Percentiles rank a stretch among this genome's conserved stretches.
Conservation (phyloP, 352 stramenopile species). For the Pythium coloratum region DNA sequence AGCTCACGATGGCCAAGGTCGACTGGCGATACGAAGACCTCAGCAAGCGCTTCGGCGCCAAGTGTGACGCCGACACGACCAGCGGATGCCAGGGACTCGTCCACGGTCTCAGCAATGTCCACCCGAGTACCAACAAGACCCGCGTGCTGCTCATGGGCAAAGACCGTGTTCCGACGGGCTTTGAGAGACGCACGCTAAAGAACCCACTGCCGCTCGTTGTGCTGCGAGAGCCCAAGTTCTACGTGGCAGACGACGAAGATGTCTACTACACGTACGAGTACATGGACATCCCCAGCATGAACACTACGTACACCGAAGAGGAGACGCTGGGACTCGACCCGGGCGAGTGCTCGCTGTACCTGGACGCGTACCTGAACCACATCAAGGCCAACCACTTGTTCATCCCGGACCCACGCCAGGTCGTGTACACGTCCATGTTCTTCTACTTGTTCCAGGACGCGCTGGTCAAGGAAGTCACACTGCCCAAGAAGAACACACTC, state of each 20-base stretch:
- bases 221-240: constrained; percentile 7
- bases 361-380: constrained; percentile 45
- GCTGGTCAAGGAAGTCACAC: constrained; percentile 25
- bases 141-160: constrained; percentile 5
- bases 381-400: constrained; percentile 48
- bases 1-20: constrained; percentile 41
- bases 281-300: constrained; percentile 15
- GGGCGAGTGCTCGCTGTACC: constrained; percentile 35
- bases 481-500: background rate
- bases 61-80: constrained; percentile 22
- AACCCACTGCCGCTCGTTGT: constrained; percentile 8
- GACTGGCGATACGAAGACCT: constrained; percentile 36
- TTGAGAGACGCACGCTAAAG: constrained; percentile 1
- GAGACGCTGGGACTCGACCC: constrained; percentile 27
- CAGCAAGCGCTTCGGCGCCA: constrained; percentile 33
- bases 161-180: background rate
- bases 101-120: constrained; percentile 36
- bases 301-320: constrained; percentile 15
- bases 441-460: constrained; percentile 53
- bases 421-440: constrained; percentile 46
- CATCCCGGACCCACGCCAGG: constrained; percentile 38
- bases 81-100: constrained; percentile 35
- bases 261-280: constrained; percentile 22
- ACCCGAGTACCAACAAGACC: constrained; percentile 12
- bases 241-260: background rate